A percentile compares a stretch with the other conserved stretches of the same genome.
Conservation (phyloP, 2,329 filamentous ascomycete genomes). For the Hymenoscyphus salicellus region DNA sequence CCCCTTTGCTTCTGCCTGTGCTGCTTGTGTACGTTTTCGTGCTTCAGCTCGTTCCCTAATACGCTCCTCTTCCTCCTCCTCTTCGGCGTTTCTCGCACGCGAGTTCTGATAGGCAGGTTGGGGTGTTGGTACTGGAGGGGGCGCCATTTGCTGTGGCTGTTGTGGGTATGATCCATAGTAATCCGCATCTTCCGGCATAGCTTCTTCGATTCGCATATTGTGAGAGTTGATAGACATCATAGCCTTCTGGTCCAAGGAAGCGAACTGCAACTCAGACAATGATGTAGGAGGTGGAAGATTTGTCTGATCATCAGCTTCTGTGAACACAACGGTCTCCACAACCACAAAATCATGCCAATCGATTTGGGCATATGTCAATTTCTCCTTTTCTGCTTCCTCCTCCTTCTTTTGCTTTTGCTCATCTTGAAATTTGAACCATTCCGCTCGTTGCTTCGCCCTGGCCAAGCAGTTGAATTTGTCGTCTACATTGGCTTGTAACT, state of each 20-base stretch:
- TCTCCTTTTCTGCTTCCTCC: slow-evolving; percentile 80
- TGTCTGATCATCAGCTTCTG: slow-evolving; percentile 78
- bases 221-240: slow-evolving; percentile 76
- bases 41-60: slow-evolving; percentile 63
- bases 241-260: slow-evolving; percentile 91
- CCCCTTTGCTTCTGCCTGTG: slow-evolving; percentile 72
- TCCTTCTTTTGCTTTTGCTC: slow-evolving; percentile 84
- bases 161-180: slow-evolving; percentile 51
- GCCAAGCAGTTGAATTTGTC: slow-evolving; percentile 79
- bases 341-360: slow-evolving; percentile 98
- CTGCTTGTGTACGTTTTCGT: slow-evolving; percentile 65
- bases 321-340: slow-evolving; percentile 91
- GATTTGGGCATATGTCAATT: slow-evolving; percentile 73
- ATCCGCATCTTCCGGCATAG: slow-evolving; percentile 77
- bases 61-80: slow-evolving; percentile 61
- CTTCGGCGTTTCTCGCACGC: slow-evolving; percentile 40
- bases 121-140: slow-evolving; percentile 40
- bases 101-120: slow-evolving; percentile 35
- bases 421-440: slow-evolving; percentile 82
- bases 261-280: slow-evolving; percentile 86
- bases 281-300: slow-evolving; percentile 86
- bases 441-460: slow-evolving; percentile 78
- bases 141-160: slow-evolving; percentile 37
- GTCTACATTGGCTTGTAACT: slow-evolving; percentile 70
- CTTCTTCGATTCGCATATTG: slow-evolving; percentile 86